phyloP scores from a whole-genome alignment of 225 moss, liverwort and hornwort species.

The Asterella californica region DNA sequence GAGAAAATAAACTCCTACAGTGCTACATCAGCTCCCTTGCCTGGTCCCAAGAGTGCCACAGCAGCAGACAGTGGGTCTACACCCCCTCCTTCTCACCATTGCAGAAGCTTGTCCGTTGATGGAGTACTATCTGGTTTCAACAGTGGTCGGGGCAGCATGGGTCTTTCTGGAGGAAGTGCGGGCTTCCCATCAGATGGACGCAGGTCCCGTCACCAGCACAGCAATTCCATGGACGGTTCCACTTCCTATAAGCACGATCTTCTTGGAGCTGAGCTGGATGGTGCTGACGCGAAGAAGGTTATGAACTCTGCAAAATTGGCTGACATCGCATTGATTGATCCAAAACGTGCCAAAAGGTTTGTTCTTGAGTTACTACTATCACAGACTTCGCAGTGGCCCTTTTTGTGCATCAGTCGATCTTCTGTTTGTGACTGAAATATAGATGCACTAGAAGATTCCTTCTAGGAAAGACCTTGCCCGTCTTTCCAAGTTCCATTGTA shows the following conservation, averaged over 20 bases:
- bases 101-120: constrained; percentile 71
- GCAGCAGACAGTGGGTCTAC: constrained; percentile 50
- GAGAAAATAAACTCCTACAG: constrained; percentile 73
- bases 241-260: constrained; percentile 71
- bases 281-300: constrained; percentile 67
- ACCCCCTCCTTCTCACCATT: constrained; percentile 59
- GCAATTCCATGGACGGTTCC: constrained; percentile 67
- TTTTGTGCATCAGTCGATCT: too few relatives aligned
- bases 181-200: constrained; percentile 61
- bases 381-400: too few relatives aligned
- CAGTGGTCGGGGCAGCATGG: constrained; percentile 38
- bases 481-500: neutral
- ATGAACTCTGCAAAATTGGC: constrained; percentile 74
- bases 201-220: constrained; percentile 65
- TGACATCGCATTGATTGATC: constrained; percentile 70
- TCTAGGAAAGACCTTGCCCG: neutral
- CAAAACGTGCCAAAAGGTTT: constrained; percentile 77
- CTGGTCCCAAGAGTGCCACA: constrained; percentile 44
- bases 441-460: neutral
- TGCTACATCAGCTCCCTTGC: constrained; percentile 49
- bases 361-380: neutral
- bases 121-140: constrained; percentile 50
- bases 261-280: constrained; percentile 54
- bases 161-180: constrained; percentile 45
- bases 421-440: too few relatives aligned